phyloP scores from a whole-genome alignment of 176 grass and related monocot genomes.

The Triticum dicoccoides region DNA sequence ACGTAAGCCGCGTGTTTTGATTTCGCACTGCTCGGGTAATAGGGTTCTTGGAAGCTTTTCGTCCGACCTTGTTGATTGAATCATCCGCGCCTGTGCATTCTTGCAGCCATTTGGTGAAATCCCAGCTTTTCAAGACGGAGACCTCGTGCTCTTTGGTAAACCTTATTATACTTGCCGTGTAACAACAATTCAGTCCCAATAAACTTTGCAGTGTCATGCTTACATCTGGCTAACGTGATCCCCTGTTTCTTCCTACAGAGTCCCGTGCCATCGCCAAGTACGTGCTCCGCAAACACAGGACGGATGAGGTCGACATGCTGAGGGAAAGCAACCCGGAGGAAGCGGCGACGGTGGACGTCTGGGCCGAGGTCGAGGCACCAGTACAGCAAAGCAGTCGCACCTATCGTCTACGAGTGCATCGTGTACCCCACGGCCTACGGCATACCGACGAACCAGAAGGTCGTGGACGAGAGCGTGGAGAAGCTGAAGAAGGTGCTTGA shows the following conservation, averaged over 20 bases:
- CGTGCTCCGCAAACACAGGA: slow-evolving; percentile 19
- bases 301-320: not conserved
- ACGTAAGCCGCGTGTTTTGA: not conserved
- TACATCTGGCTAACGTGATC: too few species aligned
- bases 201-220: not conserved
- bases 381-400: not conserved
- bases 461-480: not conserved
- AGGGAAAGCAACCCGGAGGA: not conserved
- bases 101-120: slow-evolving; percentile 36
- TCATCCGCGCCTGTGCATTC: not conserved
- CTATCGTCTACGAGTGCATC: slow-evolving; percentile 1
- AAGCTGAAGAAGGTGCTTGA: slow-evolving; percentile 24
- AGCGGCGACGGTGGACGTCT: slow-evolving; percentile 9
- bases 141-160: slow-evolving; percentile 2
- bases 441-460: not conserved
- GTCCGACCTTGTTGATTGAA: not conserved
- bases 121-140: slow-evolving; percentile 43
- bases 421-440: not conserved
- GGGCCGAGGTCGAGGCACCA: slow-evolving; percentile 36
- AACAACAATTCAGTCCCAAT: not conserved
- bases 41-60: not conserved
- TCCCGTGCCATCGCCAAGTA: slow-evolving; percentile 18
- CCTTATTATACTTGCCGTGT: not conserved
- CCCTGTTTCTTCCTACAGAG: not conserved
- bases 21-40: too few species aligned